Evolutionary conservation across 2,329 filamentous ascomycete species (phyloP), one percentile per base, ranked within the genome.

Genomic region (Tolypocladium endophyticum): DNA sequence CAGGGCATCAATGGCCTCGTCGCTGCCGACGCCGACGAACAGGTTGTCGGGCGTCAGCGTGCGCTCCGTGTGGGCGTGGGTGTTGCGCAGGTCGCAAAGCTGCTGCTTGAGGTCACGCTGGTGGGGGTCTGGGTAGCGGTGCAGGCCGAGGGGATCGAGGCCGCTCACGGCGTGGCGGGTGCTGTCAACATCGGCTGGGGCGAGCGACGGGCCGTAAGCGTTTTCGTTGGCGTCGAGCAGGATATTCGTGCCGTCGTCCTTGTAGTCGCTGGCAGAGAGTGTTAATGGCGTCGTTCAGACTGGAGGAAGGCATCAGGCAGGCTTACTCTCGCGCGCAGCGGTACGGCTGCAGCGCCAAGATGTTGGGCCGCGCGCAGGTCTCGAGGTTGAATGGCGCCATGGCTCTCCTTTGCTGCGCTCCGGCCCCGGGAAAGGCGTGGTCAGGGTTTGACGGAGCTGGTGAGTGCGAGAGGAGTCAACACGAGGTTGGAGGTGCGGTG

Each of bases 151-250:
- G 64, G 96, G 83, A 75, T 96, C 88, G 25, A 87, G 79, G 35
- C 80, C 78, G 39, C 71, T 68, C n/a, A 71, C 69, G 56, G 69
- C 63, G 59, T 69, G 64, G 14, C 75, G 68, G 39, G 72, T 67
- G 60, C 75, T 74, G 63, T 76, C 76, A 50, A 66, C 71, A 55
- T 82, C 74, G 56, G 79, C 77, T 47, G 81, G 70, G 1, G 80
- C 77, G 56, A 97, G 77, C 1, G 90, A 88, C 0, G 94, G 93
- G 0, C 94, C 94, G 69, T 88, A 97, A 61, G 94, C 92, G 71
- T 99, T 99, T 77, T 99, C 94, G 70, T 99, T 99, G 67, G 94
- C 94, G 72, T 99, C 94, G 65, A 99, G 88, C 58, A 99, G 87
- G 68, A 97, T 86, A 70, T 97, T 97, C 61, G 87, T 93, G 66